Evolutionary conservation across 306 rosid species (phyloP), one percentile per base, ranked within the genome.

Genomic region (Malus sieversii): DNA sequence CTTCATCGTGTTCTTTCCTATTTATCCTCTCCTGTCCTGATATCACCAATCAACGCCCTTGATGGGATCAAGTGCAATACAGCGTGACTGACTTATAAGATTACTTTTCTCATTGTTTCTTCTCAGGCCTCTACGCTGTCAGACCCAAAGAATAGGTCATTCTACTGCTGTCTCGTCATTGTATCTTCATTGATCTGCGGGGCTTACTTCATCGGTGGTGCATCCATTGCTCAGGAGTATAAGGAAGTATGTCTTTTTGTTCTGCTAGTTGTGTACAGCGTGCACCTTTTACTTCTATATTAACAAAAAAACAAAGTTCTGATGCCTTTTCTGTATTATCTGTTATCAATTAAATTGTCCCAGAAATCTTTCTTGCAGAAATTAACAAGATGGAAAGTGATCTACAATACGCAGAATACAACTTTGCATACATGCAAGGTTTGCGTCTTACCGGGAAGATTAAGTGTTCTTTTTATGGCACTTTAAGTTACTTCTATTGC

Each of bases 371-470:
- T 13, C 4, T 10, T 83, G 86, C 96, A 95, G 98, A 91, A 86
- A 82, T 75, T 88, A 29, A 77, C 86, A n/a, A 85, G 91, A 83
- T 88, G 96, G 98, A 82, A 86, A 80, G 72, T 80, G 7, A 60
- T 75, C 75, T 71, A 81, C 85, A 30, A 81, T 22, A 70, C 25
- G 65, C 85, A 75, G 3, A 74, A 78, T 61, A 59, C 74, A 32
- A 82, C 77, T 57, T 40, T 88, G 23, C 74, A 58, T 71, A 52
- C 71, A 4, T 94, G 98, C 91, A 72, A 85, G 98, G 98, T 93
- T 78, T 83, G 83, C 78, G 25, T 62, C 68, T 8, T 10, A 66
- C 38, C 1, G 20, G n/a, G 69, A 16, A 10, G 48, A 6, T 35
- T 38, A 45, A 6, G 38, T 30, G 29, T 42, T 59, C 29, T 52